These are phyloP conservation scores for Polygonum aviculare DNA, from an alignment of 148 eudicot species.

Conservation along the genomic window DNA sequence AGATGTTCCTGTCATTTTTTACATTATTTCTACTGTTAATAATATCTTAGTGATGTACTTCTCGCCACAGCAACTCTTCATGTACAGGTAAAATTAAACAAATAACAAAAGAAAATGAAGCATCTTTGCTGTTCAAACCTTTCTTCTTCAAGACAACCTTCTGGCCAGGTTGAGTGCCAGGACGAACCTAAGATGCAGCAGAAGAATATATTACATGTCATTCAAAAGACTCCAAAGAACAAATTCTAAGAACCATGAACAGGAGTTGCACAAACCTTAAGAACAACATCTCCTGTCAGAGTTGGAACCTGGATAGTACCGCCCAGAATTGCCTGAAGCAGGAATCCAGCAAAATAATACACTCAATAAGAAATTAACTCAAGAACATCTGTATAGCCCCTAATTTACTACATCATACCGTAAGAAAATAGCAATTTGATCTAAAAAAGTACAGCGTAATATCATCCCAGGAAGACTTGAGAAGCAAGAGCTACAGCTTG, in stretches of 20 bases:
- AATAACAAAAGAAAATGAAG: not conserved
- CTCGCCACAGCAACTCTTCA: not conserved
- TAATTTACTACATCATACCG: not conserved
- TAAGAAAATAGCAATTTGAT: not conserved
- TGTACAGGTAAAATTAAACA: not conserved
- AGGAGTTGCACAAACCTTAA: conserved; percentile 45
- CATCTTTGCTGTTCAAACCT: conserved; percentile 36
- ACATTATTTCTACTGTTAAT: not conserved
- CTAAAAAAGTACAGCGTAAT: not conserved
- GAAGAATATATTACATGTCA: not conserved
- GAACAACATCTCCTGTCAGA: conserved; percentile 80
- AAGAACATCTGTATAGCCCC: not conserved
- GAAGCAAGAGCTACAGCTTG: not conserved
- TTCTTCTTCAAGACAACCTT: conserved; percentile 87
- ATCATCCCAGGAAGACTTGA: not conserved
- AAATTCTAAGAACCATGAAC: not conserved
- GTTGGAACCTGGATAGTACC: conserved; percentile 96
- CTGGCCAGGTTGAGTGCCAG: conserved; percentile 98
- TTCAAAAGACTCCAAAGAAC: not conserved
- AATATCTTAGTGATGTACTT: not conserved
- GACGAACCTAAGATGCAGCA: conserved; percentile 51
- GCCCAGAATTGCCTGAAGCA: conserved; percentile 84
- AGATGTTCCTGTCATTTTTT: not conserved
- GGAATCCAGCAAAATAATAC: not conserved
- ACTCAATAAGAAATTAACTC: not conserved